Evolutionary conservation across 2,329 filamentous ascomycete genomes (phyloP), one percentile per base, ranked within the genome.

Genomic region (Aspergillus ochraceus): DNA sequence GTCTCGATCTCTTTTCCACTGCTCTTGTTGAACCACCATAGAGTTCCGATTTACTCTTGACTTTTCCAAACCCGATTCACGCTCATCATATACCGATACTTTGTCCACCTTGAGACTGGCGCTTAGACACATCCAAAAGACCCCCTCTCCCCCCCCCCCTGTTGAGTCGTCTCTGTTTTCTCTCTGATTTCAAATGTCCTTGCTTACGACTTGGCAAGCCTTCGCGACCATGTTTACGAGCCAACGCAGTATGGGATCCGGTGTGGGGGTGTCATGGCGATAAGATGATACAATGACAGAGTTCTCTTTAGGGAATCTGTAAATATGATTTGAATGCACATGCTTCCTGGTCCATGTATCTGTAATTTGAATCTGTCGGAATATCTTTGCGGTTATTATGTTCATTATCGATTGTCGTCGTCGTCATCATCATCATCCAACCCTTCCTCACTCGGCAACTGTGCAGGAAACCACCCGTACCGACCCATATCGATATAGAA

Each of bases 401-500:
- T 2, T 63, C 57, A 19, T 51, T 53, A 22, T 67, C 61, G 29
- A 22, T 51, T 53, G 26, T 67, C 61, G 24, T 67, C 62, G 1
- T 64, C 58, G 6, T 57, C 55, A 5, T 53, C 60, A n/a, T 58
- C 54, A 11, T 30, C 45, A 29, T 56, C 63, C 30, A 64, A 61
- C 53, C 65, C 65, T 20, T 68, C 76, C 58, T 83, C 81, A 69
- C 80, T 82, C 8, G 82, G 81, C 45, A 85, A 72, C 42, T 73
- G 64, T 19, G 76, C 73, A 4, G 83, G 83, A 73, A 81, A 82
- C 79, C 79, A 81, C n/a, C 79, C 79, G 68, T 74, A 81, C 36
- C 60, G 64, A 2, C 64, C 68, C 45, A 81, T 69, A 66, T 81
- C 76, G 49, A 81, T 68, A 57, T 73, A 76, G 22, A 75, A 74